phyloP scores from a whole-genome alignment of 192 early-diverging fungal genomes.

The Coemansia sp. region DNA sequence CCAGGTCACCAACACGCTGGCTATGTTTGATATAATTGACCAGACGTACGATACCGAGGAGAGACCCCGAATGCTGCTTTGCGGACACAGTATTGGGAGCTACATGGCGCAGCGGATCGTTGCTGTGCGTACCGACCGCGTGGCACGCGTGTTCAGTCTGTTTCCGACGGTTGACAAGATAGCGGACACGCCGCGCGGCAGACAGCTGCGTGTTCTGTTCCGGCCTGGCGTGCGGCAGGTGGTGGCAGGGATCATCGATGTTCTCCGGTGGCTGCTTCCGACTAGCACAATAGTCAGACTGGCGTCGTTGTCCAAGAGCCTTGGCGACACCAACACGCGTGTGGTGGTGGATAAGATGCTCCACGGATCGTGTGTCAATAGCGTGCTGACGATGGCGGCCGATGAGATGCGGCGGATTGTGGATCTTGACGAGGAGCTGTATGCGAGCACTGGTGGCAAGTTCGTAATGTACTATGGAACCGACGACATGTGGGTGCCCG shows the following conservation, averaged over 20 bases:
- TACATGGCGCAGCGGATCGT: constrained; percentile 58
- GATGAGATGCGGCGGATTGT: constrained; percentile 74
- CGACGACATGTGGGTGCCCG: constrained; percentile 77
- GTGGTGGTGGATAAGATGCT: constrained; percentile 70
- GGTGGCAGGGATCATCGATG: constrained; percentile 35
- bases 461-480: constrained; percentile 78
- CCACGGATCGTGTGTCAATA: constrained; percentile 60
- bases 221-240: constrained; percentile 29
- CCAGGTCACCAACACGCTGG: constrained; percentile 37
- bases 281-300: constrained; percentile 17
- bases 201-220: constrained; percentile 52
- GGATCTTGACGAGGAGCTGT: constrained; percentile 66
- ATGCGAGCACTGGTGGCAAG: constrained; percentile 58
- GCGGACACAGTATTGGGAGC: constrained; percentile 37
- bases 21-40: constrained; percentile 41
- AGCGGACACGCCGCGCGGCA: constrained; percentile 73
- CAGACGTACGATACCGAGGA: constrained; percentile 10
- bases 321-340: constrained; percentile 48
- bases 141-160: constrained; percentile 66
- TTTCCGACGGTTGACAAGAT: constrained; percentile 84
- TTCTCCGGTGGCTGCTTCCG: constrained; percentile 40
- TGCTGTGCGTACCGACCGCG: constrained; percentile 60
- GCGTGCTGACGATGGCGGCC: constrained; percentile 68
- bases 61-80: constrained; percentile 23
- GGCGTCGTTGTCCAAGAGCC: constrained; percentile 17